A percentile compares a stretch with the other conserved stretches of the same genome.
Evolutionary conservation across 148 eudicot genomes (phyloP).

Genomic region (Polygonum aviculare): DNA sequence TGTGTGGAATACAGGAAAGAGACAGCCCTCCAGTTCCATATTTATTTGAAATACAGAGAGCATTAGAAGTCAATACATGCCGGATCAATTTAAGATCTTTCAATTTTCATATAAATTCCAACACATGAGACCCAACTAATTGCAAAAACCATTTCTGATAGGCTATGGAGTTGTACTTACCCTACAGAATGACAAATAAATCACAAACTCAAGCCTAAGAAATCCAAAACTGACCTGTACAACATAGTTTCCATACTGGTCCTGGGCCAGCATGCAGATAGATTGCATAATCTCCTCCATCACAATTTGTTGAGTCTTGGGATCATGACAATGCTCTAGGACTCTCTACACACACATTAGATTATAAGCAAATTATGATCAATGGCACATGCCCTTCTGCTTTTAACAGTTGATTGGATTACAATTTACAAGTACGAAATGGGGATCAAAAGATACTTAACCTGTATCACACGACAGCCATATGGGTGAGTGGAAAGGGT

Average conservation of each 20-base stretch:
- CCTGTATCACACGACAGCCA: constrained; percentile 95
- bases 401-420: not conserved
- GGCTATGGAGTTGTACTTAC: not conserved
- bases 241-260: constrained; percentile 81
- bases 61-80: not conserved
- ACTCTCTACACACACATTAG: constrained; percentile 46
- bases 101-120: not conserved
- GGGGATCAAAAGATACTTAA: constrained; percentile 4
- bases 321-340: constrained; percentile 77
- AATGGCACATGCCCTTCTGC: not conserved
- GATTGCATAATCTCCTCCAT: constrained; percentile 79
- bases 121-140: not conserved
- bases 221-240: constrained; percentile 48
- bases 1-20: not conserved
- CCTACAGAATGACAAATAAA: not conserved
- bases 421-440: not conserved
- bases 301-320: constrained; percentile 53
- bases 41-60: not conserved
- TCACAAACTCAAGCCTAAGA: not conserved
- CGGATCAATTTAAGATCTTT: not conserved
- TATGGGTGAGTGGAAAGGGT: constrained; percentile 83
- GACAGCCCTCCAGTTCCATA: not conserved
- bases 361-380: not conserved
- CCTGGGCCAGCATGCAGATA: constrained; percentile 69
- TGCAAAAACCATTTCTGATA: not conserved